Evolutionary conservation across 495 filamentous ascomycete genomes (phyloP), one percentile per base, ranked within the genome.

Genomic region (Penicillium pulvis): DNA sequence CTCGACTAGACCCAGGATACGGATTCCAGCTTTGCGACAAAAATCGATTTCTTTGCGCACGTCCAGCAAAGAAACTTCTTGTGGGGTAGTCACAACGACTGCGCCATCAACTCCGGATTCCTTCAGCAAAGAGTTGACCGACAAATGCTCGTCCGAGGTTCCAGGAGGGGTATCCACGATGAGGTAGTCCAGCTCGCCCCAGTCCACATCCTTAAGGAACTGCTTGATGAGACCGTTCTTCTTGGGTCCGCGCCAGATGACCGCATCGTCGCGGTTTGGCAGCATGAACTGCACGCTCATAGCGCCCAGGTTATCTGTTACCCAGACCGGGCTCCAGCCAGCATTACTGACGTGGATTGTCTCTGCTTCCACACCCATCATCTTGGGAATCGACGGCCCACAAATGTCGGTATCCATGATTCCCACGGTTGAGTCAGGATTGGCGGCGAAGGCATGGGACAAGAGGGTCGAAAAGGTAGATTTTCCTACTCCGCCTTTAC

Each of bases 201-300:
- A 98, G 67, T 93, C 91, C 24, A 98, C 95, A 70, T 98, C 95
- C 73, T 93, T 95, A 26, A 98, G 67, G 65, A 98, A 98, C 73
- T 93, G 89, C 77, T 98, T 98, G 69, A 98, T 98, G 56, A 98
- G 71, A 1, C 94, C 94, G 66, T 97, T 98, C 83, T 98, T 98
- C 81, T 98, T 98, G 5, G 95, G 89, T 0, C 94, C 94, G 28
- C 93, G 81, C 95, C 94, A 98, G 57, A 98, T 98, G 12, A 98
- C 86, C 4, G 94, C 95, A 59, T 94, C 91, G 65, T 98, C 94
- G 5, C 89, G 79, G 56, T 90, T 90, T 0, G 94, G 94, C 35
- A 98, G 79, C 93, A 98, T 94, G 70, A 98, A 98, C 72, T 98
- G 94, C 61, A 98, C 88, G 53, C 87, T 92, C 94, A 98, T 98